Evolutionary conservation across 2,329 filamentous ascomycete species (phyloP), one percentile per base, ranked within the genome.

Genomic region (Colletotrichum musae): DNA sequence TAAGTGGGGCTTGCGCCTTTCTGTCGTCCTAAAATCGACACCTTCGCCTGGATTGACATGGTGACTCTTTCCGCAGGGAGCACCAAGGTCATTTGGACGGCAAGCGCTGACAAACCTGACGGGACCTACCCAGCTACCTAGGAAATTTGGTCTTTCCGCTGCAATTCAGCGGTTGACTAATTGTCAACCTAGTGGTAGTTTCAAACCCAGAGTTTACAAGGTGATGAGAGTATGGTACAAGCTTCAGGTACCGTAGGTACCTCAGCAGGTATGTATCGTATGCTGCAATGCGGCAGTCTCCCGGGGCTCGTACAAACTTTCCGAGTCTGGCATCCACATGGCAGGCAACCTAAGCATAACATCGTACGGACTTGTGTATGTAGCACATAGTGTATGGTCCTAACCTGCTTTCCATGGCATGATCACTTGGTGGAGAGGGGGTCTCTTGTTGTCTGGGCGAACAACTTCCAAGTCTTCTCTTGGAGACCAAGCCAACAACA

Each of bases 1-100:
- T 58, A 56, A 58, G 53, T 36, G 60, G 65, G 53, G 2, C 26
- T 10, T 6, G 28, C 60, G 65, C 65, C 65, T 68, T 62, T 68
- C 45, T 47, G 21, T 53, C n/a, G 16, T 56, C 45, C 16, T 64
- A 54, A 62, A 21, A 48, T 28, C 21, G 12, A n/a, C 32, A 36
- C 7, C 32, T 36, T 36, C 32, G 32, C 32, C 32, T 36, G 32
- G 24, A 18, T 68, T 68, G 65, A 68, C 65, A 64, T 43, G 61
- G 48, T 68, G 65, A 64, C 65, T 68, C 60, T 51, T 47, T 39
- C 16, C 32, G 32, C 32, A 24, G 48, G 18, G 39, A 64, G 39
- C 65, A 48, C 65, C 58, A 68, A 24, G 7, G 41, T 39, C 26
- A 26, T 21, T 53, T 57, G 39, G 21, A 53, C 21, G 47, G n/a